A percentile compares a stretch with the other conserved stretches of the same genome.
phyloP scores from a whole-genome alignment of 495 filamentous ascomycete species.

The Jackrogersella multiformis region DNA sequence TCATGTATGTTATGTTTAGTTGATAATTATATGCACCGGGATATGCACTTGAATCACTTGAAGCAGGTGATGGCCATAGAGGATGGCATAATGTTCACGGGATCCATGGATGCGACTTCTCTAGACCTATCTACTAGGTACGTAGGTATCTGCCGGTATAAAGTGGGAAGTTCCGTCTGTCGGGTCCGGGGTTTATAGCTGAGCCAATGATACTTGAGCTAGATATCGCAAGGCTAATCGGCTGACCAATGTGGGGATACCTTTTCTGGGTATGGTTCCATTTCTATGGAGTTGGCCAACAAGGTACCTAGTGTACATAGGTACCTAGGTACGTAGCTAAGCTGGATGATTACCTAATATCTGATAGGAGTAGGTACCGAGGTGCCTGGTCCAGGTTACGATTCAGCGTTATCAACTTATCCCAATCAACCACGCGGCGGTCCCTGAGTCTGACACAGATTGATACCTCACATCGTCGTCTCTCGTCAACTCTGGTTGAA shows the following conservation, averaged over 20 bases:
- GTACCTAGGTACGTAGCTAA: not conserved
- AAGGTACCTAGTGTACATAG: constrained; percentile 13
- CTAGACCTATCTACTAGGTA: constrained; percentile 9
- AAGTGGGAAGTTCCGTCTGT: constrained; percentile 25
- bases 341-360: constrained; percentile 19
- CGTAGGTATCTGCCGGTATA: no score
- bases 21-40: not conserved
- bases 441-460: constrained; percentile 21
- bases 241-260: constrained; percentile 30
- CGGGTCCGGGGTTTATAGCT: constrained; percentile 23
- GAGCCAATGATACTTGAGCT: constrained; percentile 23
- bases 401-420: constrained; percentile 26
- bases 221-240: constrained; percentile 32
- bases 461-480: not conserved
- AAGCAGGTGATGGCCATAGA: constrained; percentile 15
- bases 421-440: constrained; percentile 11
- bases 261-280: not conserved
- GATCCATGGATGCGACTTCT: constrained; percentile 18
- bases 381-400: no score
- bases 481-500: constrained; percentile 19
- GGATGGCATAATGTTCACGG: constrained; percentile 11
- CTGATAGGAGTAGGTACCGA: no score
- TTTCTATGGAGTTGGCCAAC: constrained; percentile 7
- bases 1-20: no score
- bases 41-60: not conserved